phyloP scores from a whole-genome alignment of 2,329 filamentous ascomycete species.

The Stemphylium vesicarium region DNA sequence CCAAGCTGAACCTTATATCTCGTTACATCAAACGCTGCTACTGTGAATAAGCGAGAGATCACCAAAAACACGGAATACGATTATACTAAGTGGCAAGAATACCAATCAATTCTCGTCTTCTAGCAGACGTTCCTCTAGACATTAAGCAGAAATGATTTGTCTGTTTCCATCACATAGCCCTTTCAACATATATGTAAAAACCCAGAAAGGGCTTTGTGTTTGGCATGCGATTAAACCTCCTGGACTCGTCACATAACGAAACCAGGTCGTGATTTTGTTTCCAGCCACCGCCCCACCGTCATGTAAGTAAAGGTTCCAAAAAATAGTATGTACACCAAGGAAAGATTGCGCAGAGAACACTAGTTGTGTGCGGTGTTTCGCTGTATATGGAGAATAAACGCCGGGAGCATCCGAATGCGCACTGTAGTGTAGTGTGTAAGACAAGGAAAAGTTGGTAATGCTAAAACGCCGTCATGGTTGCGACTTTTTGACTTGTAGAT shows the following conservation, averaged over 20 bases:
- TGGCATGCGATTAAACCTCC: not conserved
- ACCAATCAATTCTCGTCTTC: conserved; percentile 6
- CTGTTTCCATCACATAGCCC: conserved; percentile 5
- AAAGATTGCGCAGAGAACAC: conserved; percentile 3
- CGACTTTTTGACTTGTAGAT: not conserved
- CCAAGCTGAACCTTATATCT: too few relatives aligned
- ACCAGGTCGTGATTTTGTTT: conserved; percentile 1
- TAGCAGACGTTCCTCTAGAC: conserved; percentile 2
- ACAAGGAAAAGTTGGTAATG: not conserved
- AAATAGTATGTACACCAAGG: conserved; percentile 21
- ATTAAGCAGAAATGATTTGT: conserved; percentile 14
- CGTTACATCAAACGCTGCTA: too few relatives aligned
- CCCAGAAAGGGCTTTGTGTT: not conserved
- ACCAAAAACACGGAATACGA: not conserved
- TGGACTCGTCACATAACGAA: conserved; percentile 10
- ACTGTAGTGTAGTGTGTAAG: not conserved
- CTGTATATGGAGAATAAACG: conserved; percentile 5
- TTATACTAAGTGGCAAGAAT: not conserved
- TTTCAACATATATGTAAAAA: conserved; percentile 3
- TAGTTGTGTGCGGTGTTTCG: conserved; percentile 4
- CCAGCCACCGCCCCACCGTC: conserved; percentile 3
- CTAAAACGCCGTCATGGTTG: not conserved
- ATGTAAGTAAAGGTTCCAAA: conserved; percentile 2
- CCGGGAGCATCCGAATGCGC: conserved; percentile 5
- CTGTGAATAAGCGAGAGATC: too few relatives aligned